Conservation (phyloP, 345 rosid species). For the Lepidium aucheri region DNA sequence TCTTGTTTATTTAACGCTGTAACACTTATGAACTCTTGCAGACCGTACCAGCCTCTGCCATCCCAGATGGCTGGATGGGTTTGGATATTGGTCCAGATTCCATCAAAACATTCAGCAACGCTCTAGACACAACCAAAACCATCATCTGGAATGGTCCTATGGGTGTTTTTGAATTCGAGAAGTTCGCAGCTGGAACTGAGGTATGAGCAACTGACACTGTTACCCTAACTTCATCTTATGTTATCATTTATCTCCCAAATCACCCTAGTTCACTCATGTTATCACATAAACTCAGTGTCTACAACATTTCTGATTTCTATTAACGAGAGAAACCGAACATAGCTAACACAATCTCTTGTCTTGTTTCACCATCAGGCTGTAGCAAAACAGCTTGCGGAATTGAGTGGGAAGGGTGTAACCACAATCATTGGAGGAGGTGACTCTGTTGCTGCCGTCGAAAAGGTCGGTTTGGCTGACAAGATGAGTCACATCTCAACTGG, state of each 20-base stretch:
- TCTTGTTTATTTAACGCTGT: neutral
- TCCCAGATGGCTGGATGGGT: constrained; percentile 99
- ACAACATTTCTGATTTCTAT: neutral
- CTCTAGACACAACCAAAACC: constrained; percentile 73
- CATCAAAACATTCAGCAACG: constrained; percentile 64
- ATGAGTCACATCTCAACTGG: constrained; percentile 94
- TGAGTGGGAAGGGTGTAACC: constrained; percentile 71
- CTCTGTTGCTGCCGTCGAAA: constrained; percentile 83
- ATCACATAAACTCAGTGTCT: neutral
- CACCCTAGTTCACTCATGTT: neutral
- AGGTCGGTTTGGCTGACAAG: constrained; percentile 66
- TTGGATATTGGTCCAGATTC: constrained; percentile 79
- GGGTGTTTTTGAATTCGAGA: constrained; percentile 92
- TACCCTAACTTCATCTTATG: neutral
- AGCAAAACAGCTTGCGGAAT: constrained; percentile 89
- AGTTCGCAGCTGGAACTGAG: constrained; percentile 88
- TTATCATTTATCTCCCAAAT: neutral
- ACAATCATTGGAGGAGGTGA: constrained; percentile 89
- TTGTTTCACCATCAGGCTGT: constrained; percentile 44
- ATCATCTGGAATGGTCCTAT: constrained; percentile 98
- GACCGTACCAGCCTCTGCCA: constrained; percentile 66
- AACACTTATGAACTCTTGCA: constrained; percentile 27
- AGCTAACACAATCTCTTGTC: constrained; percentile 1
- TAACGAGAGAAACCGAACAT: neutral
- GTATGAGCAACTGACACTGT: constrained; percentile 17